phyloP scores from a whole-genome alignment of 2,329 filamentous ascomycete species.

The Colletotrichum zoysiae region DNA sequence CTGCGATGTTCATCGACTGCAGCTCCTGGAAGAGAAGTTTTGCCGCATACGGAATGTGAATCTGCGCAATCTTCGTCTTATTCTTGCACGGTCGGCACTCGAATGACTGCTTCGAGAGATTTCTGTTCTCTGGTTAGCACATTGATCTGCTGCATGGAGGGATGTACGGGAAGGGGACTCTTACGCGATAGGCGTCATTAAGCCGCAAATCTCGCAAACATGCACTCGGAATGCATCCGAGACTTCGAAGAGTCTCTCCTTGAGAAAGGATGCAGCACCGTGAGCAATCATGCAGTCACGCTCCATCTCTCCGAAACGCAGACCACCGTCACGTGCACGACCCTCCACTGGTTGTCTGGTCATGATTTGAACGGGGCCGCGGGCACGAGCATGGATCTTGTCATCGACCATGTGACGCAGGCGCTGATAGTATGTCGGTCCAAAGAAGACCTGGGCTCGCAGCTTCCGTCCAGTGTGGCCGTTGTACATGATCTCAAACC shows the following conservation, averaged over 20 bases:
- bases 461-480: conserved; percentile 96
- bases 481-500: conserved; percentile 99
- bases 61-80: conserved; percentile 98
- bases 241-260: conserved; percentile 96
- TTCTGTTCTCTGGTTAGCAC: conserved; percentile 66
- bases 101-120: conserved; percentile 94
- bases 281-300: conserved; percentile 99
- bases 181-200: conserved; percentile 99
- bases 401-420: conserved; percentile 99
- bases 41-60: conserved; percentile 97
- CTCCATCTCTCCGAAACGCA: conserved; percentile 99
- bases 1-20: conserved; percentile 97
- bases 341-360: conserved; percentile 97
- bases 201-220: conserved; percentile 96
- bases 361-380: conserved; percentile 96
- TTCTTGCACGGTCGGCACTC: conserved; percentile 99
- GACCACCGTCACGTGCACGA: conserved; percentile 96
- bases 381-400: conserved; percentile 99
- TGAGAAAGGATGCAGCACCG: conserved; percentile 94
- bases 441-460: conserved; percentile 94
- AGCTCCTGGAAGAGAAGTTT: conserved; percentile 99
- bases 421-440: conserved; percentile 98
- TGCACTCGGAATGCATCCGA: conserved; percentile 98
- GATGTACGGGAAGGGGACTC: conserved; percentile 56
- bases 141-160: conserved; percentile 4